Percentiles rank a stretch among this genome's conserved stretches.
Evolutionary conservation across 2,329 filamentous ascomycete genomes (phyloP).

Genomic region (Ophiognomonia clavigignenti-juglandacearum): DNA sequence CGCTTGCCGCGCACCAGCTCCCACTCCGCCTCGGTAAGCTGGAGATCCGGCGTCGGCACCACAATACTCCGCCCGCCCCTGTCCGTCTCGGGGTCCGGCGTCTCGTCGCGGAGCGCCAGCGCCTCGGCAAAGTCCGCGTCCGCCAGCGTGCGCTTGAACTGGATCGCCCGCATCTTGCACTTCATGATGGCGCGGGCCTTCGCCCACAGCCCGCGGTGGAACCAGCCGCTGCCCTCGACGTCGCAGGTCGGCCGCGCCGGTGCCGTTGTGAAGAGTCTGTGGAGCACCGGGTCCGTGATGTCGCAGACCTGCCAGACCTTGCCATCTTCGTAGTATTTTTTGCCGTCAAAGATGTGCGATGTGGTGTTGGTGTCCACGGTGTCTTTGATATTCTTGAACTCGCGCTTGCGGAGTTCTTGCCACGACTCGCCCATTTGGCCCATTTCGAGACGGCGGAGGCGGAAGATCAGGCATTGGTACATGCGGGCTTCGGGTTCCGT

Average conservation of each 20-base stretch:
- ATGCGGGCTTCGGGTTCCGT: conserved; percentile 68
- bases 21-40: conserved; percentile 33
- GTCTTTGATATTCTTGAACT: conserved; percentile 24
- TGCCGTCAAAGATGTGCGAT: conserved; percentile 77
- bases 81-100: conserved; percentile 22
- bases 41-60: conserved; percentile 33
- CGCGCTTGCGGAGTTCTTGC: conserved; percentile 40
- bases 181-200: conserved; percentile 87
- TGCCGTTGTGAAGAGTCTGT: conserved; percentile 58
- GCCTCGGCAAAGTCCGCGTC: conserved; percentile 42
- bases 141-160: conserved; percentile 47
- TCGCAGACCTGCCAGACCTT: conserved; percentile 96
- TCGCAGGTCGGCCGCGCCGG: conserved; percentile 57
- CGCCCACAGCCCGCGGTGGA: conserved; percentile 71
- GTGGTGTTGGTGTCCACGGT: conserved; percentile 24
- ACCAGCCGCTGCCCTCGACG: conserved; percentile 71
- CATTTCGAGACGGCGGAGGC: conserved; percentile 53
- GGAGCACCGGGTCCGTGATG: conserved; percentile 74
- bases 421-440: conserved; percentile 43
- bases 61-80: conserved; percentile 31
- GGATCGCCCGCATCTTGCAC: conserved; percentile 70
- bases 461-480: conserved; percentile 89
- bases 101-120: conserved; percentile 32
- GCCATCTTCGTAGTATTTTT: conserved; percentile 68
- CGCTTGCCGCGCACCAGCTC: conserved; percentile 28